Evolutionary conservation across 306 rosid species (phyloP), one percentile per base, ranked within the genome.

Genomic region (Fagus sylvatica): DNA sequence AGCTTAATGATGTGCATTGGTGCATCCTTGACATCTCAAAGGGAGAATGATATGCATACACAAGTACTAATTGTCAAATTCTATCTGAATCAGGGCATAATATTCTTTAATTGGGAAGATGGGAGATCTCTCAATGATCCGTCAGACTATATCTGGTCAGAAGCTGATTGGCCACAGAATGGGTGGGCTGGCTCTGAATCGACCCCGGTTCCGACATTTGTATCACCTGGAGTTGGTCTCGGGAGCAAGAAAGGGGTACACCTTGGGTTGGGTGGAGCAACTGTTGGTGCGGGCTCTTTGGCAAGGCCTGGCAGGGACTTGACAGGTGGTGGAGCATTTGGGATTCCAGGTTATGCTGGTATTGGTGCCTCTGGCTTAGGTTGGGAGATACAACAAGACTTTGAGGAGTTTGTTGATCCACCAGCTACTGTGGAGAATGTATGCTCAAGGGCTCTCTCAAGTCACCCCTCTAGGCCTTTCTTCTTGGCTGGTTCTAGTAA

Each of bases 401-500:
- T 89, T 74, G 97, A 90, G 85, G 97, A 94, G 80, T 78, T 89
- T 84, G 89, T 86, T 69, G 98, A 94, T 76, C 90, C 89, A 53
- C 92, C 90, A 12, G 91, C 97, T 57, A 88, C 97, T 60, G 84
- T 86, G 80, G 97, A 88, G 85, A 91, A 90, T 74, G 83, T 81
- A 55, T 85, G 83, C 84, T 79, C 92, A 2, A 86, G 87, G 85
- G 97, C 92, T 74, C 85, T 92, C 69, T 94, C 93, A 73, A 88
- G 92, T 85, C 97, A 94, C 85, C 97, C 97, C 19, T 89, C 89
- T 77, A 87, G 88, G 83, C 97, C 98, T 69, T 84, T 90, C 82
- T 92, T 94, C 91, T 92, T 94, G 88, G 97, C 84, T 89, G 98
- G 97, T 81, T 94, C 98, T 74, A 89, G 91, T 85, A 92, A 94